A percentile compares a stretch with the other conserved stretches of the same genome.
Conservation (phyloP, 345 rosid species). For the Durio zibethinus region DNA sequence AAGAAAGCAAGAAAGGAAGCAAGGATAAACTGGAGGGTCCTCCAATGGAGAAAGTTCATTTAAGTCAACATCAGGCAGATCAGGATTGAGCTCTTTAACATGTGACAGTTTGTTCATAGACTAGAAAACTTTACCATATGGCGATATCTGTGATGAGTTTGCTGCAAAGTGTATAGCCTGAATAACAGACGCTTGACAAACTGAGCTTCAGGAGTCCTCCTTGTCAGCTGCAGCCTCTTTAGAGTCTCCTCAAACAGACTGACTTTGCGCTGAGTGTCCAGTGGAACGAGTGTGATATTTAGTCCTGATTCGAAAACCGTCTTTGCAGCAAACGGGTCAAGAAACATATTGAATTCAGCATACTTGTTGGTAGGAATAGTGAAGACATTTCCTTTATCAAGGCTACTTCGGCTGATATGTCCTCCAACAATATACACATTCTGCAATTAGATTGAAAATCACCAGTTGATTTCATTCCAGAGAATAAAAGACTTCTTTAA, state of each 20-base stretch:
- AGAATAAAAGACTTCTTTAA: no score
- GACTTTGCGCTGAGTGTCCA: constrained; percentile 48
- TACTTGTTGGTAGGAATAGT: constrained; percentile 44
- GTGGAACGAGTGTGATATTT: constrained; percentile 69
- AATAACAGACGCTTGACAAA: constrained; percentile 50
- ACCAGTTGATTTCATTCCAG: background rate
- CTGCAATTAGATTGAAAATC: constrained; percentile 33
- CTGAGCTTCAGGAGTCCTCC: constrained; percentile 54
- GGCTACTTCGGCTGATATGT: constrained; percentile 38
- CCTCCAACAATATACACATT: constrained; percentile 82
- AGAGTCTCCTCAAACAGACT: constrained; percentile 42
- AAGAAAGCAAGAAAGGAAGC: background rate
- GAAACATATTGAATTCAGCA: constrained; percentile 83
- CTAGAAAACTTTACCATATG: constrained; percentile 51
- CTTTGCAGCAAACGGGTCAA: constrained; percentile 83
- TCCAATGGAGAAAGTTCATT: background rate
- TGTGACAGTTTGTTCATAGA: background rate
- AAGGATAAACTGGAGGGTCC: background rate
- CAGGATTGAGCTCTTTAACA: background rate
- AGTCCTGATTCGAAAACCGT: constrained; percentile 59
- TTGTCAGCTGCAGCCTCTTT: constrained; percentile 17
- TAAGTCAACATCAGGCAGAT: background rate
- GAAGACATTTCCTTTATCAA: constrained; percentile 58
- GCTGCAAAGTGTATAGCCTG: constrained; percentile 45
- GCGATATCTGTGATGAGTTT: constrained; percentile 46